These are phyloP conservation scores for Pouteria campechiana DNA, from an alignment of 179 eudicot species.

Conservation along the genomic window DNA sequence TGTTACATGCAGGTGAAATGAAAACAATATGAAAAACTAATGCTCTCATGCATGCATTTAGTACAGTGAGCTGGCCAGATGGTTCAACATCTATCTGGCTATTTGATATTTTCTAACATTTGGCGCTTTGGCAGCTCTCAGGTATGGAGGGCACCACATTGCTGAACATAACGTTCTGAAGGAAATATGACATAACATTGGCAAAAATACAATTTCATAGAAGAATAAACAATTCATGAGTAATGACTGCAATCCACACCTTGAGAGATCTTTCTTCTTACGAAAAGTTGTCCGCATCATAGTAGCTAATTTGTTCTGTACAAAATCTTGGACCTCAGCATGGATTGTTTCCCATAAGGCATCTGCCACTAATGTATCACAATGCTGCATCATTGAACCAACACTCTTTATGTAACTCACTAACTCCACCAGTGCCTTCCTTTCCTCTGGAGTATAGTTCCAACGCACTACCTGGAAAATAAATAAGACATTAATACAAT, in stretches of 20 bases:
- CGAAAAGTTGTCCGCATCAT: constrained; percentile 93
- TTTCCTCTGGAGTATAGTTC: constrained; percentile 81
- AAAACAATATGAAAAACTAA: too few relatives aligned
- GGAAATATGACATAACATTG: too few relatives aligned
- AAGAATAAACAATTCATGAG: too few relatives aligned
- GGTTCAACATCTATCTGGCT: too few relatives aligned
- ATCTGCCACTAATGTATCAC: constrained; percentile 89
- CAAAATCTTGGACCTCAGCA: constrained; percentile 98
- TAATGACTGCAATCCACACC: constrained; percentile 26
- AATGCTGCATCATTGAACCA: constrained; percentile 83
- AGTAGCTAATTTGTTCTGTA: constrained; percentile 83
- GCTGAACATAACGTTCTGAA: too few relatives aligned
- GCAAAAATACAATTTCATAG: too few relatives aligned
- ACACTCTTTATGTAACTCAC: constrained; percentile 88
- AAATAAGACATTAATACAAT: neutral
- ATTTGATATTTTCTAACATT: too few relatives aligned
- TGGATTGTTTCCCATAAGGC: constrained; percentile 98
- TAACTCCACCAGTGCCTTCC: constrained; percentile 88
- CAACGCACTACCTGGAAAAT: constrained; percentile 70
- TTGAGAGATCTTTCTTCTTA: constrained; percentile 87
- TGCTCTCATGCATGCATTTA: too few relatives aligned
- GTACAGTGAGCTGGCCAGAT: too few relatives aligned
- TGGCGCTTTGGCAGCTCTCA: too few relatives aligned
- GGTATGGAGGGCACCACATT: too few relatives aligned
- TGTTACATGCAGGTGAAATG: too few relatives aligned